Evolutionary conservation across 352 stramenopile species (phyloP).

Genomic region (Halophytophthora batemanensis): DNA sequence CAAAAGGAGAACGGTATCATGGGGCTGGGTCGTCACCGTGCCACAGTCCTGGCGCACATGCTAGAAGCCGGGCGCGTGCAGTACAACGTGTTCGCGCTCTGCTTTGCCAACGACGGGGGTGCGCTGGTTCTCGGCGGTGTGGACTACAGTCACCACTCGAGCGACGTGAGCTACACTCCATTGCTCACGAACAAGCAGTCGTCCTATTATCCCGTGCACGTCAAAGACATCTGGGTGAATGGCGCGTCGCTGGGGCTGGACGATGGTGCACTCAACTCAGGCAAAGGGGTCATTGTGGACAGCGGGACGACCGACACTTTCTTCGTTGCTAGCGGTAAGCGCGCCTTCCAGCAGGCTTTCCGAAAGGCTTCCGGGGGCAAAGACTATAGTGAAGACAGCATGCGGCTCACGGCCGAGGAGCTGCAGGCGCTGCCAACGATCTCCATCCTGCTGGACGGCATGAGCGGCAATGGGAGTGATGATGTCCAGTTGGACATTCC

Average conservation of each 20-base stretch:
- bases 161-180: conserved; percentile 62
- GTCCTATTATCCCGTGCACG: conserved; percentile 74
- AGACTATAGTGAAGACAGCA: conserved; percentile 57
- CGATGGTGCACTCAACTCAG: conserved; percentile 49
- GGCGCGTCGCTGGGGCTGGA: conserved; percentile 47
- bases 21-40: conserved; percentile 65
- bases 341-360: conserved; percentile 57
- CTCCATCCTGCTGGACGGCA: conserved; percentile 60
- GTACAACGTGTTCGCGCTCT: conserved; percentile 80
- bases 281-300: conserved; percentile 80
- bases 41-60: conserved; percentile 75
- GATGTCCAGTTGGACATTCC: conserved; percentile 68
- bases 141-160: conserved; percentile 71
- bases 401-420: conserved; percentile 41
- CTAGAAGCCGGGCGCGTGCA: conserved; percentile 45
- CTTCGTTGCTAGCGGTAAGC: conserved; percentile 47
- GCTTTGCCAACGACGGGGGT: conserved; percentile 64
- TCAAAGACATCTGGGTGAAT: conserved; percentile 75
- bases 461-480: conserved; percentile 36
- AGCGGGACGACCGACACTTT: conserved; percentile 87
- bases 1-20: conserved; percentile 91
- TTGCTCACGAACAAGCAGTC: conserved; percentile 36
- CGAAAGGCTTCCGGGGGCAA: conserved; percentile 33
- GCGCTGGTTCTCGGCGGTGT: conserved; percentile 77
- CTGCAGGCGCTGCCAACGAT: conserved; percentile 52